Conservation (phyloP, 257 asterid species). For the Datura wrightii region DNA sequence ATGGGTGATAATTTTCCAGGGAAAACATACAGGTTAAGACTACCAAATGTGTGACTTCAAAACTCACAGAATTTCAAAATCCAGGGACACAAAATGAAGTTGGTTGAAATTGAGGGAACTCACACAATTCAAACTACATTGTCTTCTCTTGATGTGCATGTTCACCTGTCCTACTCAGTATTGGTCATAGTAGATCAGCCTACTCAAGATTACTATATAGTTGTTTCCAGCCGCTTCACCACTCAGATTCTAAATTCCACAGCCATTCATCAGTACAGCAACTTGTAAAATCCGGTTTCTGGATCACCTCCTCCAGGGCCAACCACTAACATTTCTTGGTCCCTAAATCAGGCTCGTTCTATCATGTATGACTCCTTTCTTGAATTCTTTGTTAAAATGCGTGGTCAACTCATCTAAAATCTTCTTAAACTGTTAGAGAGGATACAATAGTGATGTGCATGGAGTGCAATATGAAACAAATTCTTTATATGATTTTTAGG, state of each 20-base stretch:
- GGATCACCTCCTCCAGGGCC: conserved; percentile 53
- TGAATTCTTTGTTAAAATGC: too few relatives aligned
- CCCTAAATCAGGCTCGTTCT: too few relatives aligned
- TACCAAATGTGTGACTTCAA: conserved; percentile 65
- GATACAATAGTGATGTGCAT: too few relatives aligned
- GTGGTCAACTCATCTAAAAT: conserved; percentile 34
- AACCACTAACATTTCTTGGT: conserved; percentile 26
- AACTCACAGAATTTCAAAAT: conserved; percentile 58
- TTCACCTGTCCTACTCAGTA: conserved; percentile 70
- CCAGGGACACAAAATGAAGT: too few relatives aligned
- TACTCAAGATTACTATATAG: conserved; percentile 55
- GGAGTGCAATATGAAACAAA: not conserved
- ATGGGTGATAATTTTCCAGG: conserved; percentile 39
- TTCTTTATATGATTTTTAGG: conserved; percentile 33
- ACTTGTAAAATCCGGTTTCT: conserved; percentile 43
- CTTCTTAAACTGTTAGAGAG: too few relatives aligned
- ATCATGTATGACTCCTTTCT: too few relatives aligned
- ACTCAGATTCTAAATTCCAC: conserved; percentile 25
- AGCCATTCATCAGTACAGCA: conserved; percentile 55
- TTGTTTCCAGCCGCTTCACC: conserved; percentile 59
- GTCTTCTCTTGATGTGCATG: conserved; percentile 67
- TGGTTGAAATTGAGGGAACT: too few relatives aligned
- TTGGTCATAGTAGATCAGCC: conserved; percentile 63
- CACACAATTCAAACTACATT: conserved; percentile 39
- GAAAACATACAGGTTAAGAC: conserved; percentile 68